Base-by-base conservation (phyloP, 352 stramenopile genomes). In the Globisporangium abappressorium region DNA sequence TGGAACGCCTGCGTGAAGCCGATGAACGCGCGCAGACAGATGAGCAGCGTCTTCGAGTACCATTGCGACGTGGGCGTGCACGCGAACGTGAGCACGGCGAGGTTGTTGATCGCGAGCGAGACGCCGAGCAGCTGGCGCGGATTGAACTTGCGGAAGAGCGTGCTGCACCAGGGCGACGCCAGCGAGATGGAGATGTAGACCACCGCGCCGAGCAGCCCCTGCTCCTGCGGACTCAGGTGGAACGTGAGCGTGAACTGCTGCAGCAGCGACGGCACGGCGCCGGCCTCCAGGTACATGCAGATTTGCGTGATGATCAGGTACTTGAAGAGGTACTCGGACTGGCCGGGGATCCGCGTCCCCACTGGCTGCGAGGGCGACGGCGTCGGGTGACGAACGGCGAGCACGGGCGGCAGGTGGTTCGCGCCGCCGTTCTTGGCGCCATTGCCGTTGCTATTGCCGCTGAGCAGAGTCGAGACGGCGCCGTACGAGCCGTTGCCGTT, bases 231-330 rank as follows among this genome's bases (percentile, higher is more conserved):
- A 57, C 75, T 90, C 4, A 95, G 73, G 3, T 74, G 70, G 71
- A 94, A 96, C 22, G 84, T 88, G 58, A 89, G 76, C 57, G 89
- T 90, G 68, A 95, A 93, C 58, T 93, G 76, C 72, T 93, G 77
- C 60, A 96, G 78, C 41, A 95, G 74, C 56, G 89, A 88, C 41
- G 87, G 87, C 70, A 96, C 86, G 18, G 88, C 89, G 62, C 89
- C 89, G 5, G 89, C 89, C 68, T 96, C 89, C 43, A 95, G 74
- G 69, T 96, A 96, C 78, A 95, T 92, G 70, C 84, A 92, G 36
- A 95, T 82, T 68, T 96, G 88, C 43, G 81, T 84, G 58, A 95
- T 77, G 64, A 96, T 80, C 30, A 96, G 75, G 66, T 85, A 96
- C 65, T 93, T 91, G 77, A 96, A 96, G 5, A 96, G 77, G 65